Base-by-base conservation (phyloP, 805 yeast species). In the Lipomyces oligophaga region DNA sequence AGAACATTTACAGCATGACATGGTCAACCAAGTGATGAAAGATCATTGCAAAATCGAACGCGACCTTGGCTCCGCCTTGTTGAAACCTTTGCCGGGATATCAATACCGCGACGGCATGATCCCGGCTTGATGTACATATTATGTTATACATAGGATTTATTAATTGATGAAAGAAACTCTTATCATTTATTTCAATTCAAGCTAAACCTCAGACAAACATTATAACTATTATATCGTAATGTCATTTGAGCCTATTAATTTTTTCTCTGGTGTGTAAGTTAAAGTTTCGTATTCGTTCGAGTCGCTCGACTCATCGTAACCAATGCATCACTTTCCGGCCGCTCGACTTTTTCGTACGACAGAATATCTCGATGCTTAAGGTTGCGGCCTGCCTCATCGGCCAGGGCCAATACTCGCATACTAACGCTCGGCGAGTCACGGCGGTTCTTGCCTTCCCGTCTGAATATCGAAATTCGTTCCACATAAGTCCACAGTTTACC, bases 71-170 rank as follows among this genome's bases (percentile, higher is more conserved):
- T 70, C 37, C 67, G 79, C 15, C 69, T 78, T 21, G 64, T 63
- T 28, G 58, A 54, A 36, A 90, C 93, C 43, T 83, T 83, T 64
- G 90, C 94, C 2, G 90, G 50, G 50, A n/a, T 42, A 41, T 22
- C 43, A 41, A 21, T 24, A 37, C 25, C 38, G 47, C 18, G 20
- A 20, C 18, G 22, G 37, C 20, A 34, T 16, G 20, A 8, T 34
- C n/a, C 27, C 22, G 37, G 37, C 22, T n/a, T 20, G 37, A 34
- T 19, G 5, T 13, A 8, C 19, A 16, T 18, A 20, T 15, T 18
- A 18, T 34, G 20, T 15, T 21, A 34, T 15, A 34, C n/a, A n/a
- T n/a, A n/a, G n/a, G n/a, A n/a, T n/a, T n/a, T n/a, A n/a, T n/a
- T n/a, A n/a, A n/a, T n/a, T n/a, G n/a, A n/a, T n/a, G n/a, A n/a